Conservation (phyloP, 192 early-diverging fungal genomes). For the Backusella liffmaniae region DNA sequence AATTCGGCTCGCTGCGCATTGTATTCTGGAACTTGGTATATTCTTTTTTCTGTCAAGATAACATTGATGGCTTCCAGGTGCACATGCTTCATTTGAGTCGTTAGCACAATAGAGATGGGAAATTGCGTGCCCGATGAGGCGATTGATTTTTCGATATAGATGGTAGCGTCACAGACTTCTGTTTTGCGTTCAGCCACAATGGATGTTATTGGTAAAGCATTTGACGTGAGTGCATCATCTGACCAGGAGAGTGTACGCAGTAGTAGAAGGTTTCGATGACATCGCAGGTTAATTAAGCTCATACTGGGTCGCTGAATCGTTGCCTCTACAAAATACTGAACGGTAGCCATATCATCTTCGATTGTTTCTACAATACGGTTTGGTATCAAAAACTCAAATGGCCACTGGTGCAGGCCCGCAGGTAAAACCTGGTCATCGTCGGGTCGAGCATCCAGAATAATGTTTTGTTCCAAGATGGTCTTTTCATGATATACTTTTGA, state of each 20-base stretch:
- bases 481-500: constrained; percentile 29
- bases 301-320: constrained; percentile 22
- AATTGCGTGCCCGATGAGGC: constrained; percentile 33
- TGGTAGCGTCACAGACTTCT: constrained; percentile 19
- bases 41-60: constrained; percentile 22
- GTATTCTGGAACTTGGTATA: constrained; percentile 33
- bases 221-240: constrained; percentile 16
- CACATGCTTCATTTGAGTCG: constrained; percentile 17
- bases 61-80: constrained; percentile 24
- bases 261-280: constrained; percentile 23
- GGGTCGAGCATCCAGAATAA: constrained; percentile 15
- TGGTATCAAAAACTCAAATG: constrained; percentile 31
- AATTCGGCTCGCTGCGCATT: constrained; percentile 22
- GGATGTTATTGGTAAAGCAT: constrained; percentile 21
- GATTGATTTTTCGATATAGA: constrained; percentile 28
- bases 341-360: constrained; percentile 32
- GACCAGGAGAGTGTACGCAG: constrained; percentile 24
- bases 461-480: constrained; percentile 28
- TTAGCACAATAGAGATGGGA: constrained; percentile 22
- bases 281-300: constrained; percentile 7
- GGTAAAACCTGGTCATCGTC: neutral
- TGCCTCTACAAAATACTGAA: constrained; percentile 25
- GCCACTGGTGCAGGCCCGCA: constrained; percentile 25
- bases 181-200: constrained; percentile 22
- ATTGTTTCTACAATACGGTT: constrained; percentile 33